Base-by-base conservation (phyloP, 2,329 filamentous ascomycete genomes). In the Alternaria alternata region DNA sequence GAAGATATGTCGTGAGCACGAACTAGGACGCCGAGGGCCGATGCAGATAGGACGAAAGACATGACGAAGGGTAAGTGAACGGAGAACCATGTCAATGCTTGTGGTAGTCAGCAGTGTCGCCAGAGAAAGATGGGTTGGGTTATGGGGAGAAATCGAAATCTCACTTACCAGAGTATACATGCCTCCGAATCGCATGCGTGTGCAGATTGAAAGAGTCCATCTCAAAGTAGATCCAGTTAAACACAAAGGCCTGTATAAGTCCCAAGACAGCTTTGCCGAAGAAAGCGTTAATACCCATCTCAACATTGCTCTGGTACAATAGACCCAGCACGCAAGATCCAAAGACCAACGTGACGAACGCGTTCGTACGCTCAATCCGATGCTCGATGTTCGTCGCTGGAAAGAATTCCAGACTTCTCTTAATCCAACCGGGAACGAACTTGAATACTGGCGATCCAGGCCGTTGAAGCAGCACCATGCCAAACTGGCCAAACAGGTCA, bases 381-480 rank as follows among this genome's bases (percentile, higher is more conserved):
- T 90, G 88, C 75, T 90, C 88, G 63, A 90, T 90, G 65, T 89
- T 90, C 47, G 86, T 79, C 0, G 85, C 87, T 3, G 87, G 88
- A 54, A 82, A 85, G 72, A 88, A 89, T 63, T 89, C 86, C 58
- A 88, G 86, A 4, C 79, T 72, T 5, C 74, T 69, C 9, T 74
- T 71, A 3, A 73, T 58, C 64, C 74, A 74, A 0, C 24, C 57
- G 11, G 60, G 57, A 1, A 64, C 16, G 5, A 61, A 43, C 26
- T 58, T 65, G 5, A 47, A 38, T 16, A 71, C 57, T 32, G 75
- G 53, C 1, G 62, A 14, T 5, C 65, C 57, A 11, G 68, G 64
- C 18, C 75, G 73, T 39, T 75, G 71, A 14, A 81, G 30, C 9
- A 78, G 65, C 7, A 87, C 72, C 59, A 84, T 74, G 14, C 81